Base-by-base conservation (phyloP, 495 filamentous ascomycete genomes). In the Clavariopsis aquatica region DNA sequence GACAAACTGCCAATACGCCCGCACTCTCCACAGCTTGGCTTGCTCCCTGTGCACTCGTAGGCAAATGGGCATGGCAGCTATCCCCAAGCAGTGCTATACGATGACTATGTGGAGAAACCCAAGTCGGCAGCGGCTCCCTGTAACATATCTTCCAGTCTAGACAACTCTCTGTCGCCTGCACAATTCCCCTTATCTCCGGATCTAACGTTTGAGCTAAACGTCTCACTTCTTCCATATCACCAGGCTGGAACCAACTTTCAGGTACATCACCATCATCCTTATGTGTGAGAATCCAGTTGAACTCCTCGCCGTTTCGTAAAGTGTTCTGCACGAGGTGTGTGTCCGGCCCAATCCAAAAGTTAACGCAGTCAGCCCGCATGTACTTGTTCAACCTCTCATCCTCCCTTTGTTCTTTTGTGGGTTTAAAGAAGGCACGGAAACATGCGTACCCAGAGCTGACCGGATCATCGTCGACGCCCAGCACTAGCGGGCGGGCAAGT, bases 101-200 rank as follows among this genome's bases (percentile, higher is more conserved):
- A n/a, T 59, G 65, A 45, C 78, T 79, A 23, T 63, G 62, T 1
- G 68, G 58, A 19, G 51, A 61, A 0, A 74, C 56, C 74, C 74
- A 77, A 10, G 70, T 73, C 10, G 74, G 74, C 47, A 73, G 38
- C 46, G 74, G 73, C 49, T 77, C 71, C 49, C 88, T 81, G 71
- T 85, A 88, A 6, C 90, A 82, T 0, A 91, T 78, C 69, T 90
- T 89, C 82, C 84, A 89, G 70, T 91, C 85, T 52, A 90, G 82
- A 41, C 87, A 68, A 28, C 80, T 74, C 41, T 80, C 77, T 27
- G 86, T 89, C 53, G 78, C 77, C 47, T 83, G 79, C 2, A 88
- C 73, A 29, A 88, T 83, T 12, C 79, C 80, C 5, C 74, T 77
- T 70, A 81, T 81, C 41, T 85, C 73, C 0, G 83, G 82, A 65